These are phyloP conservation scores for Suhomyces coccinellae DNA, from an alignment of 1,139 yeast genomes.

Conservation along the genomic window DNA sequence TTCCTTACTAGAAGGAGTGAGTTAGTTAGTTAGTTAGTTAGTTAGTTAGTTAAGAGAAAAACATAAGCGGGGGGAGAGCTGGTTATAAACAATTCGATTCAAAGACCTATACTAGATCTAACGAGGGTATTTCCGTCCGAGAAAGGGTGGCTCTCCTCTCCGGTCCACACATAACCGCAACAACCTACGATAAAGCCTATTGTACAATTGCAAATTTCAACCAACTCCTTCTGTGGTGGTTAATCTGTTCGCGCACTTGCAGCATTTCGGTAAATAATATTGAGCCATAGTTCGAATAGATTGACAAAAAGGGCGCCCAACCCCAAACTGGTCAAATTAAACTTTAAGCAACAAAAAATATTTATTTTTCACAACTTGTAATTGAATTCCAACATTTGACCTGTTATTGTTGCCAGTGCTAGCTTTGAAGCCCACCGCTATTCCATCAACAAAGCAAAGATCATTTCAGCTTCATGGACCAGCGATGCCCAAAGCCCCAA, in stretches of 20 bases:
- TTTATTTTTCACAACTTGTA: background rate
- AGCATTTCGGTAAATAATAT: background rate
- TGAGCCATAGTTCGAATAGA: background rate
- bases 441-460: background rate
- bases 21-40: constrained; percentile 10
- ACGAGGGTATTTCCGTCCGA: constrained; percentile 3
- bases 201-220: constrained; percentile 11
- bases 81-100: constrained; percentile 11
- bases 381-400: background rate
- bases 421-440: background rate
- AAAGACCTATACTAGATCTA: constrained; percentile 3
- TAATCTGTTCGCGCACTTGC: constrained; percentile 6
- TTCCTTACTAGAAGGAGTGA: constrained; percentile 6
- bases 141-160: background rate
- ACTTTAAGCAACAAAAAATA: background rate
- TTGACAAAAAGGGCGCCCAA: background rate
- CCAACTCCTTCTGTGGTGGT: background rate
- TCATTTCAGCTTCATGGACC: background rate
- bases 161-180: constrained; percentile 1
- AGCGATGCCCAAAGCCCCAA: background rate
- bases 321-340: constrained; percentile 1
- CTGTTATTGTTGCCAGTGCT: background rate
- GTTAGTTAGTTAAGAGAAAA: constrained; percentile 6
- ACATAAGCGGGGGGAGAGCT: background rate
- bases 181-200: constrained; percentile 6